A percentile compares a stretch with the other conserved stretches of the same genome.
Conservation (phyloP, 2,329 filamentous ascomycete species). For the Geosmithia putterillii region DNA sequence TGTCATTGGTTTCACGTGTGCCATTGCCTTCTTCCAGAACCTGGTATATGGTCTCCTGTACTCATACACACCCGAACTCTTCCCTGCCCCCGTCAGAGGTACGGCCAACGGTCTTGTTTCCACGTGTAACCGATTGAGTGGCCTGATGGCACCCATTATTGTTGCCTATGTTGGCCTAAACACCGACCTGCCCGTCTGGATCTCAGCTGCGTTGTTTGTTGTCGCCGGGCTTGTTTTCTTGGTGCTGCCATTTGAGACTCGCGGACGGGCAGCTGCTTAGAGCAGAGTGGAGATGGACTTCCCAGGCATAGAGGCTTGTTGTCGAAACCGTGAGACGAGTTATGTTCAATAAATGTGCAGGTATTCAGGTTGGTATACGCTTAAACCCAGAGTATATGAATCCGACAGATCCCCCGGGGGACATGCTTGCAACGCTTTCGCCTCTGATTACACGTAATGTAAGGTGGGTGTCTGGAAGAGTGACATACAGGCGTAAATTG, state of each 20-base stretch:
- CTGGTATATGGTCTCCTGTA: slow-evolving; percentile 12
- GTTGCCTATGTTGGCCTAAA: slow-evolving; percentile 26
- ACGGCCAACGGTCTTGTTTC: slow-evolving; percentile 35
- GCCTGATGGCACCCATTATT: slow-evolving; percentile 28
- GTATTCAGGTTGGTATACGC: too few species aligned
- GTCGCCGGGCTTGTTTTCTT: slow-evolving; percentile 26
- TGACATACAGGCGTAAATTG: too few species aligned
- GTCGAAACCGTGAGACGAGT: too few species aligned
- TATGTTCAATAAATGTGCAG: too few species aligned
- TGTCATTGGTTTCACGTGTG: slow-evolving; percentile 9
- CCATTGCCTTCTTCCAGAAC: slow-evolving; percentile 11
- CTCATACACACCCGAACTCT: slow-evolving; percentile 36
- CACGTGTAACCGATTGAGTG: slow-evolving; percentile 20
- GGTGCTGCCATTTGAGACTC: slow-evolving; percentile 28
- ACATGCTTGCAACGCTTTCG: too few species aligned
- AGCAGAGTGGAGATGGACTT: neutral
- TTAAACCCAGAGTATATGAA: too few species aligned
- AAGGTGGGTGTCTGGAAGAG: too few species aligned
- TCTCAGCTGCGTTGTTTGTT: slow-evolving; percentile 29
- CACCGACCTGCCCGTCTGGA: slow-evolving; percentile 27
- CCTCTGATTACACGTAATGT: too few species aligned
- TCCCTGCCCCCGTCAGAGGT: slow-evolving; percentile 39
- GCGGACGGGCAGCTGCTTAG: slow-evolving; percentile 2
- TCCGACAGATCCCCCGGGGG: too few species aligned
- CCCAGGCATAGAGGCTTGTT: too few species aligned